These are phyloP conservation scores for Breviolum minutum DNA, from an alignment of 73 alveolate genomes.

Conservation along the genomic window DNA sequence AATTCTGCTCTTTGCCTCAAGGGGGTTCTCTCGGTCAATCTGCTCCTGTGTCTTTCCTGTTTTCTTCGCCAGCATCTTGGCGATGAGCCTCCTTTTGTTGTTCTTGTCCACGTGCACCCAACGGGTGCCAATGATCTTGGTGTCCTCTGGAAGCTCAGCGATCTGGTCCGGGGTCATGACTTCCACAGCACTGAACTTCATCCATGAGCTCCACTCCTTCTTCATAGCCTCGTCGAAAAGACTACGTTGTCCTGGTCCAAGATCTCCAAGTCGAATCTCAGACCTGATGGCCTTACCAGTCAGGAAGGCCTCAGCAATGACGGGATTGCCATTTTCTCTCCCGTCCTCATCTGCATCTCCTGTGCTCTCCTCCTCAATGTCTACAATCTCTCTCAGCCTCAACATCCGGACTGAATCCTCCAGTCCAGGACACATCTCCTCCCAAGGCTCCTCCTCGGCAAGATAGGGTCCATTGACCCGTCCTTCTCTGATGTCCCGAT, in stretches of 20 bases:
- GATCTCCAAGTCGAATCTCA: neutral
- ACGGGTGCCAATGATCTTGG: conserved; percentile 20
- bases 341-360: neutral
- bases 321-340: neutral
- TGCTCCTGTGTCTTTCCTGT: conserved; percentile 15
- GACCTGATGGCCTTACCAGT: neutral
- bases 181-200: conserved; percentile 20
- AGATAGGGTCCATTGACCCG: neutral
- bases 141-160: neutral
- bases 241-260: neutral
- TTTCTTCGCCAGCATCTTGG: neutral
- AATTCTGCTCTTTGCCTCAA: neutral
- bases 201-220: conserved; percentile 50
- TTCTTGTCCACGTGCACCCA: conserved; percentile 80
- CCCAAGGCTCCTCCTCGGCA: neutral
- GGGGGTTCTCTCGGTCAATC: neutral
- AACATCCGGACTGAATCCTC: neutral
- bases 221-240: neutral
- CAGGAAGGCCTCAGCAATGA: neutral
- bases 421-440: neutral
- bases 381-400: neutral
- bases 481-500: no score
- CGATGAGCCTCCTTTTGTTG: neutral
- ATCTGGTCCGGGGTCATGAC: neutral
- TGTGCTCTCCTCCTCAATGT: neutral